Base-by-base conservation (phyloP, 2,329 filamentous ascomycete species). In the Curvularia lunata region DNA sequence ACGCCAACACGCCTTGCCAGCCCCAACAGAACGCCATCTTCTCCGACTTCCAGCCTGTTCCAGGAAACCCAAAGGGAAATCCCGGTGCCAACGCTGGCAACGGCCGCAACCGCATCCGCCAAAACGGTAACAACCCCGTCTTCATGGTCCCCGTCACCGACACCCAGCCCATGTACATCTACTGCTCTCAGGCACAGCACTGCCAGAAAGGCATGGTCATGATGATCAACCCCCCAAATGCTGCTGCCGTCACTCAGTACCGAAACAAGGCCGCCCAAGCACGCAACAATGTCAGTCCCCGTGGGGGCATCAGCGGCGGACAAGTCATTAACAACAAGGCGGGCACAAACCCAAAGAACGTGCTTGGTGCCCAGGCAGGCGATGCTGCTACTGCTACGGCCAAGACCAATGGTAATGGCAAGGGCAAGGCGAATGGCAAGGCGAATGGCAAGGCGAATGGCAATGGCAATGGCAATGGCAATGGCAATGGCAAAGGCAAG, bases 121-220 rank as follows among this genome's bases (percentile, higher is more conserved):
- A 68, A 50, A 52, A 60, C 18, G 62, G 56, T 42, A 68, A 65
- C 27, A 67, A 56, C 3, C 70, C 69, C 28, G 67, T 59, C 59
- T 72, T 72, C 63, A 71, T 67, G 62, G 62, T 72, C 8, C 66
- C 66, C 30, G 52, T 72, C 53, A 63, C 59, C 27, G 66, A 71
- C 52, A 86, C 83, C 47, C 86, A 83, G 30, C 90, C 91, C 32
- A 82, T 92, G 67, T 93, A 91, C 89, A 78, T 91, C 58, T 93
- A 89, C 82, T 93, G 90, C 78, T 86, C 85, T 27, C 87, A 91
- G 76, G 71, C 70, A 0, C 66, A 70, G 53, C 91, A 94, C 78
- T 94, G 90, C 77, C 84, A 91, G 75, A 79, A 76, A 50, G 88
- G 89, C 58, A 92, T 92, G 88, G 82, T 83, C 58, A 88, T 90